A percentile compares a stretch with the other conserved stretches of the same genome.
These are phyloP conservation scores for Linderniella brevidens DNA, from an alignment of 257 asterid species.

Conservation along the genomic window DNA sequence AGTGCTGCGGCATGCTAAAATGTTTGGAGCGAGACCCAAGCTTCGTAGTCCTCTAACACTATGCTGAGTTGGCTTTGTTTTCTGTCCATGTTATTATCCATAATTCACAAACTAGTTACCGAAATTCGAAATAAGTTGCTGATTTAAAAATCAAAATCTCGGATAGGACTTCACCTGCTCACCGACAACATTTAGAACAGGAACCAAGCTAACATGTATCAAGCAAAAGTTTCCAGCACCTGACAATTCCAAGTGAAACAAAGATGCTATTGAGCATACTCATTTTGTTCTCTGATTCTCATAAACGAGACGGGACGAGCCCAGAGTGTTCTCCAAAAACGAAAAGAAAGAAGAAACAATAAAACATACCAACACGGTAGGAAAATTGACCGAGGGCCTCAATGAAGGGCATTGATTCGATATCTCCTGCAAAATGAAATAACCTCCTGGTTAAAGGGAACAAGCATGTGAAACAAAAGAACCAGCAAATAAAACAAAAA, in stretches of 20 bases:
- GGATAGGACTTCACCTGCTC: slow-evolving; percentile 61
- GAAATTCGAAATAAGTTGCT: not conserved
- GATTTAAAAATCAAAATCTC: slow-evolving; percentile 2
- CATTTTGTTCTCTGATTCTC: too few species aligned
- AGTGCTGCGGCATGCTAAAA: slow-evolving; percentile 85
- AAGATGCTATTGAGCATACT: not conserved
- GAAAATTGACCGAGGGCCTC: slow-evolving; percentile 87
- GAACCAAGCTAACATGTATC: slow-evolving; percentile 93
- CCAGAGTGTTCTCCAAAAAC: too few species aligned
- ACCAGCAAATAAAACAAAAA: slow-evolving; percentile 1
- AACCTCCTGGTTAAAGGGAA: not conserved
- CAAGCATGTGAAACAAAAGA: too few species aligned
- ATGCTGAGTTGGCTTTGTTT: slow-evolving; percentile 96
- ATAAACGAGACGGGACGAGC: too few species aligned
- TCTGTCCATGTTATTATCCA: slow-evolving; percentile 18
- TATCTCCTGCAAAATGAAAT: slow-evolving; percentile 51
- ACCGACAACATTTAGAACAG: slow-evolving; percentile 90
- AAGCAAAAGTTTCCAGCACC: slow-evolving; percentile 84
- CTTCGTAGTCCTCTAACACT: slow-evolving; percentile 91
- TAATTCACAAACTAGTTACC: slow-evolving; percentile 7
- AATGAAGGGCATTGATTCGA: slow-evolving; percentile 95
- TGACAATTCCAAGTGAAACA: slow-evolving; percentile 10
- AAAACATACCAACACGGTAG: slow-evolving; percentile 71
- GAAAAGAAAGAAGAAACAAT: not conserved
- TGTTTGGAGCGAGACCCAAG: slow-evolving; percentile 78